phyloP scores from a whole-genome alignment of 1,284 basidiomycete species.

The Cryptococcus sp. region DNA sequence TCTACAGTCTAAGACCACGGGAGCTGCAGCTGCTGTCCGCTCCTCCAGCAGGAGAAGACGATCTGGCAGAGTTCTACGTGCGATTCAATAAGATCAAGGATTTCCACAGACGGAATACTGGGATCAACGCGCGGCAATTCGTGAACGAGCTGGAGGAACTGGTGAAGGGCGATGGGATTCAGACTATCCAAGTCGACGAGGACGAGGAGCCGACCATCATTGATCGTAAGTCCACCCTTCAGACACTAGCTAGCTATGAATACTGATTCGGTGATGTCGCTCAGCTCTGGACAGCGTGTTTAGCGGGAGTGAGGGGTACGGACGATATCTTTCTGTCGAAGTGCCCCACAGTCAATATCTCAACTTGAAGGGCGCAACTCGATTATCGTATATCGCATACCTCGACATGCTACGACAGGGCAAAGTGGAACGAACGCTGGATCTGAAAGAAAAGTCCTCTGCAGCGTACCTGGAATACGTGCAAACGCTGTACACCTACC shows the following conservation, averaged over 20 bases:
- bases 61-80: slow-evolving; percentile 90
- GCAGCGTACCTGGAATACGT: slow-evolving; percentile 85
- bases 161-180: slow-evolving; percentile 52
- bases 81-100: slow-evolving; percentile 92
- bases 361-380: slow-evolving; percentile 81
- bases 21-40: slow-evolving; percentile 55
- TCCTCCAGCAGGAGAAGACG: slow-evolving; percentile 60
- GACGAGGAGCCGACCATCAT: slow-evolving; percentile 66
- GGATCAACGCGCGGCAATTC: slow-evolving; percentile 75
- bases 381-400: slow-evolving; percentile 87
- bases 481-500: slow-evolving; percentile 75
- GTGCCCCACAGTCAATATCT: slow-evolving; percentile 82
- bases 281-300: slow-evolving; percentile 84
- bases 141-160: slow-evolving; percentile 78
- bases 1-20: slow-evolving; percentile 56
- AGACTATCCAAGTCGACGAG: slow-evolving; percentile 60
- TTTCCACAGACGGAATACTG: slow-evolving; percentile 93
- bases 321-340: slow-evolving; percentile 92
- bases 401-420: slow-evolving; percentile 69
- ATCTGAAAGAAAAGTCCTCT: slow-evolving; percentile 68
- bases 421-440: slow-evolving; percentile 63
- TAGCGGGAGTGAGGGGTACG: slow-evolving; percentile 93
- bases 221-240: slow-evolving; percentile 44
- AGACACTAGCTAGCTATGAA: neutral
- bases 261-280: slow-evolving; percentile 4